A percentile compares a stretch with the other conserved stretches of the same genome.
These are phyloP conservation scores for Phialophora verrucosa DNA, from an alignment of 2,329 filamentous ascomycete species.

Conservation along the genomic window DNA sequence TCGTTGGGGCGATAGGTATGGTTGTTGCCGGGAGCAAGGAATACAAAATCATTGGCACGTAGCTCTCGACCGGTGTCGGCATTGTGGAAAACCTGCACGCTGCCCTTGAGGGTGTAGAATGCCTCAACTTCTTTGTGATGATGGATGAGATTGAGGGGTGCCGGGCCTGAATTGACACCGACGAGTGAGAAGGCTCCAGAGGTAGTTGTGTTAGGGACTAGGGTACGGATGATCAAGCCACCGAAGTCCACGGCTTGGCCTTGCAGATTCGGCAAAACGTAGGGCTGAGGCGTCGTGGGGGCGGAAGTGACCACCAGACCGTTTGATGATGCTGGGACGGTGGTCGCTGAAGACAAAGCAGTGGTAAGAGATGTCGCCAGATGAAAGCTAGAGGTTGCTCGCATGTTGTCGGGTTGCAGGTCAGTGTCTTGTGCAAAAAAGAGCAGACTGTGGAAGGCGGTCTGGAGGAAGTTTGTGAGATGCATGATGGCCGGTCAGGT, in stretches of 20 bases:
- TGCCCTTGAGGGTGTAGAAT: slow-evolving; percentile 35
- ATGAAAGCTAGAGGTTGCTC: slow-evolving; percentile 5
- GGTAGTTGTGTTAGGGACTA: slow-evolving; percentile 33
- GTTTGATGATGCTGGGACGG: not conserved
- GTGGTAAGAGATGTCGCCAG: slow-evolving; percentile 7
- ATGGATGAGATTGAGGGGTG: slow-evolving; percentile 31
- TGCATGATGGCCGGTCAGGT: slow-evolving; percentile 4
- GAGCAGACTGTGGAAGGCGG: slow-evolving; percentile 1
- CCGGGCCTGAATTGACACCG: slow-evolving; percentile 30
- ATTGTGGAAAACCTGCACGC: slow-evolving; percentile 35
- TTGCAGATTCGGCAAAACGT: slow-evolving; percentile 34
- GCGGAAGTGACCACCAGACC: slow-evolving; percentile 28
- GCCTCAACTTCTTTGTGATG: slow-evolving; percentile 34
- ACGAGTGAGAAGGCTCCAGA: slow-evolving; percentile 29
- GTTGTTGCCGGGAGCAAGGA: slow-evolving; percentile 35
- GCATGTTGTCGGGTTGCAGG: slow-evolving; percentile 5
- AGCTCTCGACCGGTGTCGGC: slow-evolving; percentile 31
- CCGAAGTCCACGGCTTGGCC: slow-evolving; percentile 33
- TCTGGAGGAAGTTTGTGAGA: slow-evolving; percentile 15
- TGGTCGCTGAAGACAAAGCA: not conserved
- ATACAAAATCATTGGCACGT: slow-evolving; percentile 32
- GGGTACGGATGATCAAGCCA: slow-evolving; percentile 32
- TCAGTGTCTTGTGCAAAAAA: slow-evolving; percentile 1
- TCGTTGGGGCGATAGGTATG: slow-evolving; percentile 35
- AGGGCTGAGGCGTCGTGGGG: slow-evolving; percentile 30